A percentile compares a stretch with the other conserved stretches of the same genome.
Evolutionary conservation across 352 stramenopile species (phyloP).

Genomic region (Pythium myriotylum): DNA sequence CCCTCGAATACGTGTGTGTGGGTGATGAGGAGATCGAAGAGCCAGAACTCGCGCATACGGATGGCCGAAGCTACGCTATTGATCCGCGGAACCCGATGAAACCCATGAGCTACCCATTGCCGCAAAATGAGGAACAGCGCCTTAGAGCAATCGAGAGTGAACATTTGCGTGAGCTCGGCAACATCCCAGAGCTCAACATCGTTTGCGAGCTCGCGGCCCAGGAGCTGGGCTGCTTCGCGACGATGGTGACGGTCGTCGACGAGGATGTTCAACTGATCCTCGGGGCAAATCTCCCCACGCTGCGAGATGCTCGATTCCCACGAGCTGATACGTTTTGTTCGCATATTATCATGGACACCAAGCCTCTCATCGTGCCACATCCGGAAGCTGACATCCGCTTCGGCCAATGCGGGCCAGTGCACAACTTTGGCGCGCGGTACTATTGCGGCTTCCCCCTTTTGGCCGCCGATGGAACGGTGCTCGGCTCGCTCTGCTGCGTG

Average conservation of each 20-base stretch:
- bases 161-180: slow-evolving; percentile 34
- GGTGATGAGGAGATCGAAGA: slow-evolving; percentile 1
- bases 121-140: slow-evolving; percentile 49
- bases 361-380: slow-evolving; percentile 65
- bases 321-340: slow-evolving; percentile 57
- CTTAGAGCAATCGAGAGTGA: slow-evolving; percentile 43
- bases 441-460: slow-evolving; percentile 77
- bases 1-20: slow-evolving; percentile 15
- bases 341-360: slow-evolving; percentile 59
- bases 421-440: slow-evolving; percentile 50
- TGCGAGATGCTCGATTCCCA: slow-evolving; percentile 39
- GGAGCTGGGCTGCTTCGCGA: slow-evolving; percentile 57
- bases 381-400: slow-evolving; percentile 70
- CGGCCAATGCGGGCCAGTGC: slow-evolving; percentile 17
- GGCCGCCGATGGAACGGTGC: slow-evolving; percentile 43
- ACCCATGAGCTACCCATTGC: slow-evolving; percentile 17
- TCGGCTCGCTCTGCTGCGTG: slow-evolving; percentile 65
- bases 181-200: slow-evolving; percentile 63
- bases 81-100: slow-evolving; percentile 7
- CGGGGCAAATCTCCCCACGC: slow-evolving; percentile 40
- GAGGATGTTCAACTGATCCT: slow-evolving; percentile 47
- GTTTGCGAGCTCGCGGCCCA: slow-evolving; percentile 59
- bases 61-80: slow-evolving; percentile 20
- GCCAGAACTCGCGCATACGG: slow-evolving; percentile 11
- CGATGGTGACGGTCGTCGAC: slow-evolving; percentile 63